Evolutionary conservation across 179 eudicot genomes (phyloP).

Genomic region (Beta corolliflora): DNA sequence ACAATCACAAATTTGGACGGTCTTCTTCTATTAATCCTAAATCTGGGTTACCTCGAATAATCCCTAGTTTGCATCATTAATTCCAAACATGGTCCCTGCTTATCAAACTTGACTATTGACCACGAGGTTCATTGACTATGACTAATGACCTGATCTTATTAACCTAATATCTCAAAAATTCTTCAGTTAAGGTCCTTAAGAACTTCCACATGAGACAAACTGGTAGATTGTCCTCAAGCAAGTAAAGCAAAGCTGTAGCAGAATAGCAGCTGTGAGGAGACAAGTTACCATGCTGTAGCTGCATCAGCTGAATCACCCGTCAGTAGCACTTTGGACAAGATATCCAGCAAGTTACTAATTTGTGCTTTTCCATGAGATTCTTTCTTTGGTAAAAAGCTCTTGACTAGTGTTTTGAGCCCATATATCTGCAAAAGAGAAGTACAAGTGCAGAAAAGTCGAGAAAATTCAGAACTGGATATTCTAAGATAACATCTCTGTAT

Average conservation of each 20-base stretch:
- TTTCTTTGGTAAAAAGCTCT: slow-evolving; percentile 61
- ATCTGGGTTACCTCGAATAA: not conserved
- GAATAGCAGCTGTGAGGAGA: not conserved
- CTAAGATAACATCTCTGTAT: not conserved
- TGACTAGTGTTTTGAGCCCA: slow-evolving; percentile 87
- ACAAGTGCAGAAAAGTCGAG: slow-evolving; percentile 10
- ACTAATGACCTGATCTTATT: not conserved
- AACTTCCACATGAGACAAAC: slow-evolving; percentile 2
- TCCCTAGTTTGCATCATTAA: slow-evolving; percentile 5
- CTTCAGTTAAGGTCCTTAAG: not conserved
- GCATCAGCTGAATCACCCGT: slow-evolving; percentile 48
- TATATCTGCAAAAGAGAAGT: slow-evolving; percentile 49
- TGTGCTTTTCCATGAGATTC: slow-evolving; percentile 42
- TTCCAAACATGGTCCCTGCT: not conserved
- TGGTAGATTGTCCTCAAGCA: not conserved
- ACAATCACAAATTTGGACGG: not conserved
- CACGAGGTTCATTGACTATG: not conserved
- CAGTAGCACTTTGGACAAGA: slow-evolving; percentile 61
- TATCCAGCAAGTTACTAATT: slow-evolving; percentile 51
- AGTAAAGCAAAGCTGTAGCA: not conserved
- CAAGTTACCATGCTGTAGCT: slow-evolving; percentile 50
- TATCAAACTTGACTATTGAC: not conserved
- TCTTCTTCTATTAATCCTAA: not conserved
- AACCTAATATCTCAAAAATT: not conserved
- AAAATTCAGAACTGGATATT: not conserved